These are phyloP conservation scores for Naganishia randhawae DNA, from an alignment of 768 basidiomycete species.

Conservation along the genomic window DNA sequence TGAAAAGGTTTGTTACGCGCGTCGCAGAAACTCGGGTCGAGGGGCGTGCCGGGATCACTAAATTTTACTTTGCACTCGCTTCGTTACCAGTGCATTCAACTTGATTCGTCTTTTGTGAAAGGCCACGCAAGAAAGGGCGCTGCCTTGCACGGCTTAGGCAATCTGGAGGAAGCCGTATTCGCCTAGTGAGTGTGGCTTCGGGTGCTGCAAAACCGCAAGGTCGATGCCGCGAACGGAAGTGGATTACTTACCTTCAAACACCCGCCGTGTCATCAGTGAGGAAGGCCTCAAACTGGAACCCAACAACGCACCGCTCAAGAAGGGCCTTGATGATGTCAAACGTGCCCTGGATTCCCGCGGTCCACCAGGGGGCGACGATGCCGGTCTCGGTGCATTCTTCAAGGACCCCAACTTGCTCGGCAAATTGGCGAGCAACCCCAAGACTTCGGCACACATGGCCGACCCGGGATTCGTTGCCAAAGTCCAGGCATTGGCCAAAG, in stretches of 20 bases:
- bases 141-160: conserved; percentile 75
- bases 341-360: conserved; percentile 66
- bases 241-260: not conserved
- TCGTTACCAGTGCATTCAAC: conserved; percentile 53
- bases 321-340: conserved; percentile 82
- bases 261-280: conserved; percentile 52
- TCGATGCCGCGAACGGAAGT: too few relatives aligned
- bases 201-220: too few relatives aligned
- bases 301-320: conserved; percentile 70
- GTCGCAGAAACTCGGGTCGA: not conserved
- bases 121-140: conserved; percentile 89
- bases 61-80: not conserved
- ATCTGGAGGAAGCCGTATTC: conserved; percentile 76
- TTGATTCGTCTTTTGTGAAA: conserved; percentile 80
- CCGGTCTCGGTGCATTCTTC: conserved; percentile 66
- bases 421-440: conserved; percentile 81
- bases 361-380: conserved; percentile 54
- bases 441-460: conserved; percentile 74
- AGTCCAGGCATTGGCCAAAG: conserved; percentile 50
- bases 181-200: conserved; percentile 57
- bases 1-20: conserved; percentile 66
- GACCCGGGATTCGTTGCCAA: conserved; percentile 78
- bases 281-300: conserved; percentile 73
- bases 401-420: conserved; percentile 73
- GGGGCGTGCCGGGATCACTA: not conserved